Base-by-base conservation (phyloP, 2,329 filamentous ascomycete genomes). In the Xylaria sp. region DNA sequence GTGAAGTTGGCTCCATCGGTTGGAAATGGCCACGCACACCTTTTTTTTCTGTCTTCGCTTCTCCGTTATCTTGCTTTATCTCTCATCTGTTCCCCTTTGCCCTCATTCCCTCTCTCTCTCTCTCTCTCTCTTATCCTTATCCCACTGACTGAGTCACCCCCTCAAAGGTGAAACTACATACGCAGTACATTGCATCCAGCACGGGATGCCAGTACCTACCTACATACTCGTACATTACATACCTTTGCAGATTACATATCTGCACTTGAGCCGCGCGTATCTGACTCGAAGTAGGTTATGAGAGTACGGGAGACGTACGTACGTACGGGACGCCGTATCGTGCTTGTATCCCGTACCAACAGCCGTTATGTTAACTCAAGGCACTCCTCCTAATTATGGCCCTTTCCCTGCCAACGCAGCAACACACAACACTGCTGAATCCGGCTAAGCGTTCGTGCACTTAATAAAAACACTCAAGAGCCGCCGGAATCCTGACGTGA, bases 201-300 rank as follows among this genome's bases (percentile, higher is more conserved):
- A 30, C 23, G 23, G 23, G 23, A 30, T 30, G 23, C 5, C 23
- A 30, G 23, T 4, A 5, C 23, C 23, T 30, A 30, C 23, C 4
- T 30, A 30, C 23, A 30, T 30, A 30, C 23, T 30, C 16, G 16
- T 16, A 16, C 16, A 16, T 16, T 16, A 16, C 16, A 16, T 16
- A 30, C 23, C 4, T 30, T 30, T 30, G 5, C 23, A 30, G 23
- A 30, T 30, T 30, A 30, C 23, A 30, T 30, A 30, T 30, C 65
- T 65, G 67, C 69, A 67, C 66, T 70, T 66, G 64, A 69, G 68
- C 59, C 56, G 70, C 65, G 67, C 68, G 70, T 71, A 71, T 70
- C 69, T 69, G 59, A 59, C 61, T 71, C 69, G 68, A 69, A 69
- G 65, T n/a, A 46, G 42, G 42, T 46, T 6, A 46, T 16, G n/a